Conservation (phyloP, 208 protist species). For the Zelonia costaricensis region DNA sequence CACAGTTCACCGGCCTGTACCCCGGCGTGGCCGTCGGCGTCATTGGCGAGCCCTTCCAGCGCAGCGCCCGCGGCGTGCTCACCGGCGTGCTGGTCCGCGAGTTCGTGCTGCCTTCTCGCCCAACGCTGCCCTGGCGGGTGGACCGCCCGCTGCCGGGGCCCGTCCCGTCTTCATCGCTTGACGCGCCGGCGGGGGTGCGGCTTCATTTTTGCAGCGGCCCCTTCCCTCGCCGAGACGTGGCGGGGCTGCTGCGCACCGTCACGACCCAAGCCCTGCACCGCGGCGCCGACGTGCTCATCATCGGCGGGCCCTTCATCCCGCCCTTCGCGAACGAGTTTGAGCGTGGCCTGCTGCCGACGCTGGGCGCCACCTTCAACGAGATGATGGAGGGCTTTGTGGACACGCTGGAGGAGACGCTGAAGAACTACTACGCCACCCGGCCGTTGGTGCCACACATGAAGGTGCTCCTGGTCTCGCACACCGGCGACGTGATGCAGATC, state of each 20-base stretch:
- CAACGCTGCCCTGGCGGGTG: constrained; percentile 65
- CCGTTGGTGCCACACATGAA: constrained; percentile 46
- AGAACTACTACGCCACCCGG: constrained; percentile 51
- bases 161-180: neutral
- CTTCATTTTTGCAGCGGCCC: constrained; percentile 90
- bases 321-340: constrained; percentile 66
- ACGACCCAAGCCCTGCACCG: constrained; percentile 62
- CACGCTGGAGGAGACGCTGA: constrained; percentile 64
- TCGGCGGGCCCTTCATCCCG: constrained; percentile 79
- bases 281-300: constrained; percentile 77
- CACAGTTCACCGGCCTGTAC: constrained; percentile 79
- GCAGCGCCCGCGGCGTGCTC: constrained; percentile 66
- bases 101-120: constrained; percentile 60
- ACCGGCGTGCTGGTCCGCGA: constrained; percentile 75
- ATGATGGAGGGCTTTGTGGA: constrained; percentile 62
- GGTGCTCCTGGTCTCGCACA: constrained; percentile 75
- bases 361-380: constrained; percentile 68
- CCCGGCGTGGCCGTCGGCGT: constrained; percentile 82
- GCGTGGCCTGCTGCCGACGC: constrained; percentile 38
- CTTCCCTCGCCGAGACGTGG: constrained; percentile 70
- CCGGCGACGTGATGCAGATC: constrained; percentile 76
- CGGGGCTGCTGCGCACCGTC: constrained; percentile 49
- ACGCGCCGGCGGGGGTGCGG: constrained; percentile 28
- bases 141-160: constrained; percentile 43
- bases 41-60: constrained; percentile 79